Evolutionary conservation across 257 asterid genomes (phyloP).

Genomic region (Ilex asprella): DNA sequence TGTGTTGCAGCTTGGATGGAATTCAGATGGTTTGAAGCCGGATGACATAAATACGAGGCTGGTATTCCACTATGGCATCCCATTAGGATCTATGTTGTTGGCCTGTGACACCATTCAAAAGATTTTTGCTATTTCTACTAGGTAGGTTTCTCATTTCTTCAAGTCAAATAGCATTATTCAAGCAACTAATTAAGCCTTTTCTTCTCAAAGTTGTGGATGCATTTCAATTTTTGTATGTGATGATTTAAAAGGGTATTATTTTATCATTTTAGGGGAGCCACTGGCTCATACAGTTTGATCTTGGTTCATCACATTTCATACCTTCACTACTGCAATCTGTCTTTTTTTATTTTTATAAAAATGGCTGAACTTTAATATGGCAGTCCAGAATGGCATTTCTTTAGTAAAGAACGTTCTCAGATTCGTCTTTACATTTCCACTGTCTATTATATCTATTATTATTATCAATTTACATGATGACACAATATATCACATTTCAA

Average conservation of each 20-base stretch:
- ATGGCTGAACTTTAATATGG: neutral
- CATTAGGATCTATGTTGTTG: conserved; percentile 51
- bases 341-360: neutral
- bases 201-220: neutral
- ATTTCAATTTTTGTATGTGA: neutral
- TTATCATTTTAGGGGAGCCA: neutral
- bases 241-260: neutral
- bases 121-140: conserved; percentile 72
- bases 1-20: conserved; percentile 61
- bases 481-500: too few species aligned
- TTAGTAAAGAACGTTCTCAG: neutral
- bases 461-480: neutral
- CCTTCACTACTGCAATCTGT: neutral
- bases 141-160: conserved; percentile 31
- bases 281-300: neutral
- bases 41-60: conserved; percentile 58
- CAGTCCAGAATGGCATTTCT: neutral
- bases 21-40: conserved; percentile 52
- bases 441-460: too few species aligned
- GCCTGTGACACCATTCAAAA: conserved; percentile 60
- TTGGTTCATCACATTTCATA: neutral
- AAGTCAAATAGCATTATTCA: neutral
- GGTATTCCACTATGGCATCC: conserved; percentile 83
- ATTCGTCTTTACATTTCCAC: too few species aligned
- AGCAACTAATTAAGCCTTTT: neutral